Evolutionary conservation across 495 filamentous ascomycete genomes (phyloP), one percentile per base, ranked within the genome.

Genomic region (Talaromyces stipitatus): DNA sequence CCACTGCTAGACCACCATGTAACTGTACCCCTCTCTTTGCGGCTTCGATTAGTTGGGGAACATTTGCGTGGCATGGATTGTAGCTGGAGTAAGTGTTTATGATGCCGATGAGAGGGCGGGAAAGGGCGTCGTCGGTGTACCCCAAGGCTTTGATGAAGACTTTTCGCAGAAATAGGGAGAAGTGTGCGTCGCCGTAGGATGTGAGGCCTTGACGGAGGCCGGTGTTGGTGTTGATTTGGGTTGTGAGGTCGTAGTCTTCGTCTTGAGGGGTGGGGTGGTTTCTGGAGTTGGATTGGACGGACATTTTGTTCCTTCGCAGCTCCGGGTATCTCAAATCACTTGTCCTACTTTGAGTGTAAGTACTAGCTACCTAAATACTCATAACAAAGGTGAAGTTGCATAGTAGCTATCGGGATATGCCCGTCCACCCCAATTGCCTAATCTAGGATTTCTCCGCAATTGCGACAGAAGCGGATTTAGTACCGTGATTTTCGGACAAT

Each of bases 81-180:
- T 86, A 86, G 24, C 73, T 72, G 0, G 85, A 88, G 59, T 75
- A 78, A 0, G 85, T 87, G 67, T 87, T 85, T 66, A 84, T 80
- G 58, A 88, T 79, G 20, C 84, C 84, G 23, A 88, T 73, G 54
- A 87, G 83, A 2, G 85, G 84, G 1, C 82, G 72, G 0, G 81
- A 82, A 18, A 87, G 79, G 0, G 85, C 80, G 58, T 85, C 84
- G 62, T 87, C 84, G 52, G 78, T 78, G 69, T 85, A 87, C 10
- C 85, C 85, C 0, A 86, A 69, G 1, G 83, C 82, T 62, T 88
- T 88, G 69, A 88, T 86, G 64, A 87, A 88, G 24, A 82, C 83
- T 62, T 87, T 87, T 16, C 85, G 77, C 20, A 88, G 76, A 58
- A 88, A 88, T 1, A 87, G 77, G 3, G 82, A 85, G 69, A 88